Evolutionary conservation across 768 basidiomycete genomes (phyloP), one percentile per base, ranked within the genome.

Genomic region (Hydnum rufescens): DNA sequence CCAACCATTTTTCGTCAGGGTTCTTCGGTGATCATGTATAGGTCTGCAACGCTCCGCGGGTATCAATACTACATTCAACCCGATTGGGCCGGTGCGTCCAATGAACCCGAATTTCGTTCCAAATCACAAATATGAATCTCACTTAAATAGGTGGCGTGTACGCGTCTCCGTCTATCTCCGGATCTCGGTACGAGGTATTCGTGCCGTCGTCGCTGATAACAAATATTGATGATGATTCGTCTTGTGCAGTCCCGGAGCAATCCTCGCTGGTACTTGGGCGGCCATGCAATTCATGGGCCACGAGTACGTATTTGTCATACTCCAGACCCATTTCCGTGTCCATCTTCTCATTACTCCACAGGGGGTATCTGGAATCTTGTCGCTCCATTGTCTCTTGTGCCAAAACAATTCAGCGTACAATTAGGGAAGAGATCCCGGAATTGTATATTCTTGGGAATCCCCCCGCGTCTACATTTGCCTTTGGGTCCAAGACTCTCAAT

Each of bases 221-320:
- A 28, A 49, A 19, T 19, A 3, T 4, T 31, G 22, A 32, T 13
- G 5, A 23, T 43, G 51, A 4, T 26, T 32, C 31, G 16, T 13
- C 25, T 25, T 29, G 16, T 49, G 29, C 58, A 87, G 92, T 34
- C 86, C 92, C 0, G 95, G 93, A 4, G 79, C 90, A 0, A 68
- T 96, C 55, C 81, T 99, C 55, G 93, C 93, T 25, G 93, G 86
- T 44, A 80, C 89, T 28, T 99, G 90, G 89, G 93, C 93, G 4
- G 88, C 89, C 2, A 81, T 99, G 78, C 83, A 93, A 57, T 77
- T 86, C 63, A 81, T 96, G 69, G 93, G 93, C 28, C 71, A 79
- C 55, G 72, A 81, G 86, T 89, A 61, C 50, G 80, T 70, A 5
- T 26, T 3, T 26, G 42, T 25, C 51, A 51, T 42, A 25, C 30